Conservation (phyloP, 345 rosid species). For the Gossypium raimondii region DNA sequence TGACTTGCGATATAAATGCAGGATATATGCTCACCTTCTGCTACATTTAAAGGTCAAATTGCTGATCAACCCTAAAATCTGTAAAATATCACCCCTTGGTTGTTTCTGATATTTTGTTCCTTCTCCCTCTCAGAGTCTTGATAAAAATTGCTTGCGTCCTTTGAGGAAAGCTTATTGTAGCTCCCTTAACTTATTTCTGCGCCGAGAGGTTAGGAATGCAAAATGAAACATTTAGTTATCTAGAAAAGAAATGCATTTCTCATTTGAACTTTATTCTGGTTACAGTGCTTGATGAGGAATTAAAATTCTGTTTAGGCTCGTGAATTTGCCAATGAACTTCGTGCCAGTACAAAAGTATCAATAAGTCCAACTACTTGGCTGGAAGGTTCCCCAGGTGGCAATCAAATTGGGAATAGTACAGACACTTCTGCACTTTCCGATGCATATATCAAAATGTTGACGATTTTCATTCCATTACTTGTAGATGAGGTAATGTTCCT, state of each 20-base stretch:
- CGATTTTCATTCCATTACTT: slow-evolving; percentile 96
- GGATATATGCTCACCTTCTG: slow-evolving; percentile 96
- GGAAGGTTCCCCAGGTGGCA: slow-evolving; percentile 78
- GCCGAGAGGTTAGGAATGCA: slow-evolving; percentile 73
- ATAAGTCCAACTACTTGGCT: slow-evolving; percentile 94
- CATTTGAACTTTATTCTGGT: slow-evolving; percentile 7
- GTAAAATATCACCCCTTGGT: not conserved
- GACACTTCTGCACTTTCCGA: slow-evolving; percentile 93
- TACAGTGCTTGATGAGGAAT: not conserved
- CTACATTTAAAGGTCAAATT: slow-evolving; percentile 80
- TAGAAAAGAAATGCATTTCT: not conserved
- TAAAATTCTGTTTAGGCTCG: slow-evolving; percentile 62
- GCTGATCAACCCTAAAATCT: slow-evolving; percentile 15
- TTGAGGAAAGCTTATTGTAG: slow-evolving; percentile 95
- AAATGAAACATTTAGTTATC: not conserved
- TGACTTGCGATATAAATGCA: slow-evolving; percentile 94
- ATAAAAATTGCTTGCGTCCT: slow-evolving; percentile 77
- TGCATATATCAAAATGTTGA: slow-evolving; percentile 94
- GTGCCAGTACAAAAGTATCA: slow-evolving; percentile 96
- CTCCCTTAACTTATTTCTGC: slow-evolving; percentile 94
- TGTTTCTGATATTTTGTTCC: slow-evolving; percentile 17
- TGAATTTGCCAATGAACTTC: slow-evolving; percentile 98
- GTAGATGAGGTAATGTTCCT: slow-evolving; percentile 76
- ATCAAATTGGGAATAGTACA: slow-evolving; percentile 55
- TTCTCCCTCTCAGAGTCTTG: slow-evolving; percentile 63